Evolutionary conservation across 805 yeast genomes (phyloP).

Genomic region (Cyberlindnera amylophila): DNA sequence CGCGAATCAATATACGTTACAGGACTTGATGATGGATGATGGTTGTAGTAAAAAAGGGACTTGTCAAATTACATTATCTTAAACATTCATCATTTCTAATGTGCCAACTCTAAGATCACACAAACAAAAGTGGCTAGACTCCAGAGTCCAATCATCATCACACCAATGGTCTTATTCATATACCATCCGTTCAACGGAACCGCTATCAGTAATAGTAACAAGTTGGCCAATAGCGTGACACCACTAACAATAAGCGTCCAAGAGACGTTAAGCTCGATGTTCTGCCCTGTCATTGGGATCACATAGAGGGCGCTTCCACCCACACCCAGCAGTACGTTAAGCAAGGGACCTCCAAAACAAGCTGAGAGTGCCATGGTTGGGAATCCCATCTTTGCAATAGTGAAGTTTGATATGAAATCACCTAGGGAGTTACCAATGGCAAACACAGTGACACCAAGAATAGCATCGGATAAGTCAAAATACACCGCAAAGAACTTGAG

Average conservation of each 20-base stretch:
- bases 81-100: no score
- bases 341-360: conserved; percentile 89
- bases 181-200: conserved; percentile 47
- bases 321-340: conserved; percentile 73
- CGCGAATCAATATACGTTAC: no score
- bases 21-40: no score
- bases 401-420: conserved; percentile 79
- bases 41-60: no score
- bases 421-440: conserved; percentile 94
- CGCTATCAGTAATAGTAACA: conserved; percentile 35
- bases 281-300: conserved; percentile 21
- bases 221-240: conserved; percentile 36
- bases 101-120: conserved; percentile 18
- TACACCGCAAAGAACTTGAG: conserved; percentile 59
- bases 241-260: conserved; percentile 36
- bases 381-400: conserved; percentile 80
- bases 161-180: conserved; percentile 40
- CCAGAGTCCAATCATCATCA: conserved; percentile 26
- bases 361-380: conserved; percentile 93
- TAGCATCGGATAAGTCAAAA: conserved; percentile 66
- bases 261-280: conserved; percentile 37
- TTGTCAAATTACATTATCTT: no score
- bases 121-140: conserved; percentile 22
- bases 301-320: conserved; percentile 66
- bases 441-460: conserved; percentile 84